phyloP scores from a whole-genome alignment of 2,329 filamentous ascomycete genomes.

The Daldinia sp. region DNA sequence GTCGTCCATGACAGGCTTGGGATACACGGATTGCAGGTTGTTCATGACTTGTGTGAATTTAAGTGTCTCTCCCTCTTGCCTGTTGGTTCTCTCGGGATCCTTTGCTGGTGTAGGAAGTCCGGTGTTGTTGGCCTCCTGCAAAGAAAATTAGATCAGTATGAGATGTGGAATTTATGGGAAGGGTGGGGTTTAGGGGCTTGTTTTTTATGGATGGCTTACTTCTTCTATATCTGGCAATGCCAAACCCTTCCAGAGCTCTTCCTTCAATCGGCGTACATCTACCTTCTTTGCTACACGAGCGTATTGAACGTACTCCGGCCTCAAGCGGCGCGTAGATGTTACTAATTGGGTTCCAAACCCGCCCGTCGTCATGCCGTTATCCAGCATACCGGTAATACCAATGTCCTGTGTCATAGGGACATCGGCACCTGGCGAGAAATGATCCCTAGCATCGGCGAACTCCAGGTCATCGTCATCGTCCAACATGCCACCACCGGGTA shows the following conservation, averaged over 20 bases:
- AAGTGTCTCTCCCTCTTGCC: constrained; percentile 62
- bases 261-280: constrained; percentile 72
- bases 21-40: constrained; percentile 83
- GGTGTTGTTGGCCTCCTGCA: constrained; percentile 42
- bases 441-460: constrained; percentile 82
- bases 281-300: constrained; percentile 76
- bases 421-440: constrained; percentile 74
- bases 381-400: constrained; percentile 60
- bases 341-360: constrained; percentile 73
- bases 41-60: constrained; percentile 96
- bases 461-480: constrained; percentile 76
- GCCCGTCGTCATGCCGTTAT: constrained; percentile 58
- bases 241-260: constrained; percentile 75
- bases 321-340: constrained; percentile 67
- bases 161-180: neutral
- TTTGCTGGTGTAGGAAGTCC: constrained; percentile 44
- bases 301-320: constrained; percentile 76
- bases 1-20: constrained; percentile 85
- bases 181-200: neutral
- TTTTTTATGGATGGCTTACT: constrained; percentile 51
- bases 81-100: constrained; percentile 36
- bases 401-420: constrained; percentile 55
- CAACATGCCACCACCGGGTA: constrained; percentile 66
- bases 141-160: constrained; percentile 16
- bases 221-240: constrained; percentile 59